Base-by-base conservation (phyloP, 1,284 basidiomycete genomes). In the Melanopsichium pennsylvanicum region DNA sequence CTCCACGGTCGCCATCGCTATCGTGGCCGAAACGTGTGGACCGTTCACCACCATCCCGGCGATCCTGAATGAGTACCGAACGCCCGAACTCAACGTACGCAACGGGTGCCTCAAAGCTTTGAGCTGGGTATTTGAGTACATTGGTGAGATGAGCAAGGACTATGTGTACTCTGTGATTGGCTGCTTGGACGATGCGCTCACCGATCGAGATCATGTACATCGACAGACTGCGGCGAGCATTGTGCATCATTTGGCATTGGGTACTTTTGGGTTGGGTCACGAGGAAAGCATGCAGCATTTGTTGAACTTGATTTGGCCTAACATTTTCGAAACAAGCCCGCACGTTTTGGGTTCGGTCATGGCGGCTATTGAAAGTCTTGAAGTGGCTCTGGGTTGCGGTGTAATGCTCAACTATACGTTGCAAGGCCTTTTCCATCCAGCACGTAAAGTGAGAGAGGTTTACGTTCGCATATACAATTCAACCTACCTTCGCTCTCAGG, bases 31-130 rank as follows among this genome's bases (percentile, higher is more conserved):
- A 84, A 97, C 94, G 58, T 97, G 94, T 82, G 94, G 94, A 2
- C 89, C 96, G 9, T 99, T 98, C 86, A 99, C 95, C 0, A 97
- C 94, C 83, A 96, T 98, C 62, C 96, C 96, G 4, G 96, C 96
- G 26, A 97, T 98, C 75, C 86, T 99, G 37, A 97, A 97, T 83
- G 96, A 99, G 82, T 99, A 98, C 83, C 90, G 95, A 44, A 98
- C 95, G 2, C 83, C 83, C 1, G 96, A 99, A 81, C 86, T 98
- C 62, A 99, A 98, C 82, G 96, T 98, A 37, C 90, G 96, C 49
- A 98, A 95, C n/a, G 96, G 96, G 62, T 98, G 95, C 87, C 85
- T 99, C 64, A 99, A 99, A 82, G 94, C 96, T 0, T 86, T 98
- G 23, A 93, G 94, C 5, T 99, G 97, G 85, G 90, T 99, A 58